Conservation (phyloP, 2,329 filamentous ascomycete genomes). For the Xylaria sp. region DNA sequence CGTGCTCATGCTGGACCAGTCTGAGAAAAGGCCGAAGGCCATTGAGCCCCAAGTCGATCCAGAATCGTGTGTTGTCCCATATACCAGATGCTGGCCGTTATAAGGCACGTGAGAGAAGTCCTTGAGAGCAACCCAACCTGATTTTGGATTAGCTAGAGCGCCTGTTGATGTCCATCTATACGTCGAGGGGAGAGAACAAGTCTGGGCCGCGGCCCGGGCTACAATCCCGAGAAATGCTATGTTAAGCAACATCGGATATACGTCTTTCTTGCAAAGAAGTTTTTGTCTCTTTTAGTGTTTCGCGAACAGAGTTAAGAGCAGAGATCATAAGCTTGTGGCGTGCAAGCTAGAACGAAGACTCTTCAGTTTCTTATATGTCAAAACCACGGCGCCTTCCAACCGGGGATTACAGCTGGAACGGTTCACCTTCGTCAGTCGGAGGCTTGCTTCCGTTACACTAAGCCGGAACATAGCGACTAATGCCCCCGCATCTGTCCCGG, state of each 20-base stretch:
- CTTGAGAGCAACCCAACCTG: conserved; percentile 68
- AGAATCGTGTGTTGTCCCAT: conserved; percentile 61
- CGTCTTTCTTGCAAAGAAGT: neutral
- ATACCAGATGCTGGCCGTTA: conserved; percentile 70
- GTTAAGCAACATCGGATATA: conserved; percentile 11
- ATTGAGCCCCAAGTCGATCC: conserved; percentile 65
- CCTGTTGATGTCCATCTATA: conserved; percentile 67
- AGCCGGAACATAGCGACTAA: neutral
- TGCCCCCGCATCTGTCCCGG: neutral
- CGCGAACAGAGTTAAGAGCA: neutral
- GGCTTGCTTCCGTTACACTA: neutral
- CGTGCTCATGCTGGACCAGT: conserved; percentile 63
- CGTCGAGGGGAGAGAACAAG: conserved; percentile 59
- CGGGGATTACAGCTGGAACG: neutral
- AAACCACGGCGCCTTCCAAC: neutral
- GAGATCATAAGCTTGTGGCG: neutral
- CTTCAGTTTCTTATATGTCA: neutral
- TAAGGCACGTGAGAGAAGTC: conserved; percentile 69
- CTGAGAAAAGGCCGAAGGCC: conserved; percentile 65
- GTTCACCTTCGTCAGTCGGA: neutral
- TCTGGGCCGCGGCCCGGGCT: conserved; percentile 39
- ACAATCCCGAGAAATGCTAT: conserved; percentile 39
- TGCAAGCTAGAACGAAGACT: neutral
- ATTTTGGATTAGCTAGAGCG: conserved; percentile 62
- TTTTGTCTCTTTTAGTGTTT: too few relatives aligned